Evolutionary conservation across 2,329 filamentous ascomycete species (phyloP), one percentile per base, ranked within the genome.

Genomic region (Nothopassalora personata): DNA sequence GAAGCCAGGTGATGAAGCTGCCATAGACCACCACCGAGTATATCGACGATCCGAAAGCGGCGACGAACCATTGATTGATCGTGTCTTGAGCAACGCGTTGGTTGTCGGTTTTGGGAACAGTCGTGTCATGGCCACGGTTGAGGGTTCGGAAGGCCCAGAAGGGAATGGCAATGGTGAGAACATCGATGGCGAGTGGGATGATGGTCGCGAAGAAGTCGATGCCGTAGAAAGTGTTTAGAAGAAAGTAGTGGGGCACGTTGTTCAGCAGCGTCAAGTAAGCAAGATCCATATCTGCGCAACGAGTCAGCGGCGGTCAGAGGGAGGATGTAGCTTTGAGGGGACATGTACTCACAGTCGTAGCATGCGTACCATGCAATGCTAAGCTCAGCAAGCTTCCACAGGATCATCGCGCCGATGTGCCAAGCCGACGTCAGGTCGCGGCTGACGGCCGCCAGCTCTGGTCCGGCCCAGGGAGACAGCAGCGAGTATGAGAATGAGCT

Each of bases 161-260:
- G 1, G 92, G 91, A 30, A 90, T 70, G 46, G 86, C 86, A 46
- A 85, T 84, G 2, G 89, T 84, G 60, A 86, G 67, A 54, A 89
- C 77, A 67, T 92, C 88, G 67, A 93, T 87, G 34, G 76, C 72
- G 53, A 91, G 81, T 36, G 84, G 84, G 43, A 82, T 77, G 31
- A 85, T 68, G 19, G 86, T 80, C 0, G 88, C 87, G 55, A 78
- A 73, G 28, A 83, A 77, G 28, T 83, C 81, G 65, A 95, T 81
- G 36, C 80, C 75, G 81, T 95, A 96, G 78, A 95, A 96, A 54
- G 85, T 85, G 31, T 81, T 80, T 30, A 96, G 80, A 47, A 97
- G 85, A 70, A 89, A 89, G 62, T 88, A 84, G 67, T 85, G 83
- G 47, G 92, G 93, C 19, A 88, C 83, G 74, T 91, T 86, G 57